Evolutionary conservation across 1,139 yeast species (phyloP), one percentile per base, ranked within the genome.

Genomic region (Entelexis sorbosivorans): DNA sequence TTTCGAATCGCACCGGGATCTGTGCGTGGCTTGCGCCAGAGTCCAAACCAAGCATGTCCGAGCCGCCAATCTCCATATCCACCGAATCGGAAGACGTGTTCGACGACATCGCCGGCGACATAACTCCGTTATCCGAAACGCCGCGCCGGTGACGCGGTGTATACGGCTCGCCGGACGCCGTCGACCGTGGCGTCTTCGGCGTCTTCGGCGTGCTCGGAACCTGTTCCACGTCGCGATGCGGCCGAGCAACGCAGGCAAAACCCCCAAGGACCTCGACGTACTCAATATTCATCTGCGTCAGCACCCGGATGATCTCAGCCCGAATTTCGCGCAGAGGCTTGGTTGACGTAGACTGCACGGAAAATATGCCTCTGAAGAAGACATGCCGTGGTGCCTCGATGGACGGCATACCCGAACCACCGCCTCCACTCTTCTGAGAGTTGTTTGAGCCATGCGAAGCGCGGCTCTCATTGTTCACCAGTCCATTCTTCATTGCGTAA

Each of bases 261-360:
- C 97, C 98, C 52, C 97, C 97, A 62, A 83, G 83, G 24, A 91
- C 95, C 67, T 91, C 98, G 58, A 81, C 84, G 64, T 77, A 89
- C 58, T 80, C 79, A 44, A 91, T 93, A 22, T 88, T 89, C 62
- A 87, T 72, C 58, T 79, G 79, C 34, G 79, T 80, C 64, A 91
- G 74, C 1, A 85, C 93, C 32, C 80, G 77, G 33, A 91, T 84
- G 47, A 91, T 81, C 63, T 85, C 89, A 61, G 84, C 79, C 54
- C 97, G 79, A 53, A 91, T 89, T 56, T 85, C 86, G 10, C 94
- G 91, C 52, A 91, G 73, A 22, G 96, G 89, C 61, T 88, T 88
- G 5, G 96, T 86, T 2, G 96, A 87, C 0, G 98, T 91, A 1
- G 96, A 85, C 68, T 88, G 96, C 44, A 89, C 97, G 57, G 93